Conservation (phyloP, 2,329 filamentous ascomycete species). For the Colletotrichum euphorbiae region DNA sequence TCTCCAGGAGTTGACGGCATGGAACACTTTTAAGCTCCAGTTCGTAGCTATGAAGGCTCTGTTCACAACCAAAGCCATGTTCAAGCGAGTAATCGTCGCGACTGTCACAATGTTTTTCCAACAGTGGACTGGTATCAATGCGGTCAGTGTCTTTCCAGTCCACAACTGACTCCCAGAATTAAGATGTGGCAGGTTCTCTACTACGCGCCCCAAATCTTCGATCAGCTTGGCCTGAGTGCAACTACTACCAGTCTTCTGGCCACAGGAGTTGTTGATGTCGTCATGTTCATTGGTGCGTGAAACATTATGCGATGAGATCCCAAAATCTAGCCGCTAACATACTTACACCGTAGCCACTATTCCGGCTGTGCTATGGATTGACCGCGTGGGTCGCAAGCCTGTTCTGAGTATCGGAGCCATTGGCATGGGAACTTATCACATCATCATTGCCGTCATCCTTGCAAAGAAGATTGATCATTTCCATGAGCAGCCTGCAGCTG, state of each 20-base stretch:
- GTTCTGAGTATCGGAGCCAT: constrained; percentile 73
- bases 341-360: constrained; percentile 61
- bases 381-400: constrained; percentile 72
- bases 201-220: constrained; percentile 78
- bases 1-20: constrained; percentile 67
- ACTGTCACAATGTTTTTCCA: constrained; percentile 62
- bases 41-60: constrained; percentile 74
- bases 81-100: constrained; percentile 73
- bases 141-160: constrained; percentile 50
- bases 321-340: not conserved
- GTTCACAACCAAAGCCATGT: constrained; percentile 74
- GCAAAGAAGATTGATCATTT: constrained; percentile 73
- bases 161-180: too few relatives aligned
- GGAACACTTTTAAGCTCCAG: constrained; percentile 76
- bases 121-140: constrained; percentile 61
- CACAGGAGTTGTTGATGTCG: constrained; percentile 78
- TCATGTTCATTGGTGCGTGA: constrained; percentile 66
- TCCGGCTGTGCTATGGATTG: constrained; percentile 74
- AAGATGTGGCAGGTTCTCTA: constrained; percentile 57
- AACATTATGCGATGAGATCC: not conserved
- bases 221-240: constrained; percentile 68
- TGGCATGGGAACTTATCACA: constrained; percentile 76
- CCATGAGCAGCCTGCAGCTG: constrained; percentile 61
- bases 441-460: constrained; percentile 77
- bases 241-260: constrained; percentile 70